phyloP scores from a whole-genome alignment of 441 rosid genomes.

The Gossypium schwendimanii region DNA sequence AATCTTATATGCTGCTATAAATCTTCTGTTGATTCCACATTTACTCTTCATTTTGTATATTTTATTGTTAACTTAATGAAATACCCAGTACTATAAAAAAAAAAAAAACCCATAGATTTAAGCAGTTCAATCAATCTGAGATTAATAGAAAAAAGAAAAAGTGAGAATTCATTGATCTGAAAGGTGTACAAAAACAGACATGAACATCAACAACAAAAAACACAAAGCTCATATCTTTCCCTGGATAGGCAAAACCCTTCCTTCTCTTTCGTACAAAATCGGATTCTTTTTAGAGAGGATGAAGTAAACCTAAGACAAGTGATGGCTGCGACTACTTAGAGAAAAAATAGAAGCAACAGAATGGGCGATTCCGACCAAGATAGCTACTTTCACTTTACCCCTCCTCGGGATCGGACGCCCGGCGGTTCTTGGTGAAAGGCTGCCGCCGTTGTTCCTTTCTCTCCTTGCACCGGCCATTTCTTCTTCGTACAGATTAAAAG shows the following conservation, averaged over 20 bases:
- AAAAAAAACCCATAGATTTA: no score
- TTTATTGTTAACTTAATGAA: not conserved
- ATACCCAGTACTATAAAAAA: not conserved
- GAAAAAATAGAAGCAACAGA: constrained; percentile 38
- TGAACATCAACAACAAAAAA: constrained; percentile 4
- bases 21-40: not conserved
- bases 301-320: constrained; percentile 1
- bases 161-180: not conserved
- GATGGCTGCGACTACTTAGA: constrained; percentile 9
- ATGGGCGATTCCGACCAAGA: constrained; percentile 33
- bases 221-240: not conserved
- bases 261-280: not conserved
- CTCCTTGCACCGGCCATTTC: constrained; percentile 23
- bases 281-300: not conserved
- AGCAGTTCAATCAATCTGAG: not conserved
- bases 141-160: not conserved
- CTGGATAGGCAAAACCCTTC: not conserved
- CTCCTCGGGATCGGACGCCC: constrained; percentile 43
- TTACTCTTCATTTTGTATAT: not conserved
- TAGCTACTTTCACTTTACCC: constrained; percentile 43
- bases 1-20: not conserved
- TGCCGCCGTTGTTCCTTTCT: not conserved
- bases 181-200: constrained; percentile 7
- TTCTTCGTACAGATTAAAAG: not conserved
- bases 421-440: constrained; percentile 10